Evolutionary conservation across 768 basidiomycete species (phyloP).

Genomic region (Trametes coccinea): DNA sequence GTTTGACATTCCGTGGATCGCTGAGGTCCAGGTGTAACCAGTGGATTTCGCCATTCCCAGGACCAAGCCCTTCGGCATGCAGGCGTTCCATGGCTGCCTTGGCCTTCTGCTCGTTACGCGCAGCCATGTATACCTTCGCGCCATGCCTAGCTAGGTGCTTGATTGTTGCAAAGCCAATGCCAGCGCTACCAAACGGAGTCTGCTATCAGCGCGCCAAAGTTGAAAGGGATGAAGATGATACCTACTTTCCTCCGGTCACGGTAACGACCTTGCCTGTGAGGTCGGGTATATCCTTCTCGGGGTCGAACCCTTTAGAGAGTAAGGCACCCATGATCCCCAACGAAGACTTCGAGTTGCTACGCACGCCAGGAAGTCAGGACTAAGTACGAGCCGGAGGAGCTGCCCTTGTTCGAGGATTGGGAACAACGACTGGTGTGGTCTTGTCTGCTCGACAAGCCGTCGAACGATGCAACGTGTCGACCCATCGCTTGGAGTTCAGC

Average conservation of each 20-base stretch:
- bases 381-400: not conserved
- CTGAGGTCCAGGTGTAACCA: slow-evolving; percentile 55
- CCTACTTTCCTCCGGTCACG: slow-evolving; percentile 59
- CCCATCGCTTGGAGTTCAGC: not conserved
- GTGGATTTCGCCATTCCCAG: slow-evolving; percentile 47
- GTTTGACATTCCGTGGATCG: slow-evolving; percentile 49
- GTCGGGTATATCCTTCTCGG: slow-evolving; percentile 44
- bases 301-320: slow-evolving; percentile 33
- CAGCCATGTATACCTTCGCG: slow-evolving; percentile 61
- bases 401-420: not conserved
- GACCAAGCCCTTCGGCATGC: slow-evolving; percentile 42
- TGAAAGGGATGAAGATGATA: not conserved
- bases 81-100: slow-evolving; percentile 49
- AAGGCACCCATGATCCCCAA: slow-evolving; percentile 11
- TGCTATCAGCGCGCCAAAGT: too few species aligned
- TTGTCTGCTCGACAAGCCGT: not conserved
- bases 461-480: slow-evolving; percentile 1
- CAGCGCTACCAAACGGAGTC: slow-evolving; percentile 34
- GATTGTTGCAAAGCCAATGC: slow-evolving; percentile 54
- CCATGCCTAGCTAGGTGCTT: slow-evolving; percentile 52
- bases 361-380: too few species aligned
- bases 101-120: slow-evolving; percentile 48
- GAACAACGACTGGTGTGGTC: not conserved
- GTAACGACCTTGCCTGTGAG: slow-evolving; percentile 52
- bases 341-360: not conserved